Percentiles rank a stretch among this genome's conserved stretches.
These are phyloP conservation scores for Neonectria faginata DNA, from an alignment of 2,329 filamentous ascomycete genomes.

Conservation along the genomic window DNA sequence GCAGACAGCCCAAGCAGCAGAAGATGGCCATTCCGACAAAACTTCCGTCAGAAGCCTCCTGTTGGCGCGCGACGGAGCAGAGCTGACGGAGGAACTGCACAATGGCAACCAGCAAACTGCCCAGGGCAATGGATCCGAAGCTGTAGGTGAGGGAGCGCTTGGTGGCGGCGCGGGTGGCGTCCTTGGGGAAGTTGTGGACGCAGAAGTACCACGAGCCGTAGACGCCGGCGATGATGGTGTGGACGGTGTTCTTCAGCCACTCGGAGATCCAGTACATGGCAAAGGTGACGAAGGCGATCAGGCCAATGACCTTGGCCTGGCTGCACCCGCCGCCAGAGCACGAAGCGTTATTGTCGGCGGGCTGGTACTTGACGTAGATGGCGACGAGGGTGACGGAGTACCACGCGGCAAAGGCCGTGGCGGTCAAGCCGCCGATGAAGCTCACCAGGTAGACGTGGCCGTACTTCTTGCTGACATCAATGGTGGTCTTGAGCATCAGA, in stretches of 20 bases:
- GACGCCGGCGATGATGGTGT: constrained; percentile 86
- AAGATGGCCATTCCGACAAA: constrained; percentile 74
- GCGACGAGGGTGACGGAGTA: constrained; percentile 88
- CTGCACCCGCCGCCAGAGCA: constrained; percentile 75
- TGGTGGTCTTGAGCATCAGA: constrained; percentile 86
- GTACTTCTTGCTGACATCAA: constrained; percentile 85
- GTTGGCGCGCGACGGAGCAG: constrained; percentile 78
- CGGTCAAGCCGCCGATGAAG: constrained; percentile 82
- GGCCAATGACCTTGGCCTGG: constrained; percentile 80
- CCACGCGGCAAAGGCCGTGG: constrained; percentile 83
- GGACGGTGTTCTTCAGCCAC: constrained; percentile 93
- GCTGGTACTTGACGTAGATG: constrained; percentile 87
- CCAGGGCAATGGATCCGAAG: constrained; percentile 90
- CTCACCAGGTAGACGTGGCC: constrained; percentile 91
- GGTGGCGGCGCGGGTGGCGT: constrained; percentile 85
- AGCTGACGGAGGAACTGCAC: constrained; percentile 87
- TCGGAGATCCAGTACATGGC: constrained; percentile 95
- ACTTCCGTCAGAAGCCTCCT: constrained; percentile 75
- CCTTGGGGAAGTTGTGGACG: constrained; percentile 75
- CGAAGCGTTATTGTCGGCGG: constrained; percentile 63
- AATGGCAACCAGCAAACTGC: constrained; percentile 86
- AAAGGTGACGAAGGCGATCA: constrained; percentile 90
- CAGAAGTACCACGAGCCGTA: constrained; percentile 96
- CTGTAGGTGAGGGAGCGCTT: constrained; percentile 87
- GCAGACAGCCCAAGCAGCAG: constrained; percentile 81